Evolutionary conservation across 352 stramenopile genomes (phyloP).

Genomic region (Blastocystis sp.): DNA sequence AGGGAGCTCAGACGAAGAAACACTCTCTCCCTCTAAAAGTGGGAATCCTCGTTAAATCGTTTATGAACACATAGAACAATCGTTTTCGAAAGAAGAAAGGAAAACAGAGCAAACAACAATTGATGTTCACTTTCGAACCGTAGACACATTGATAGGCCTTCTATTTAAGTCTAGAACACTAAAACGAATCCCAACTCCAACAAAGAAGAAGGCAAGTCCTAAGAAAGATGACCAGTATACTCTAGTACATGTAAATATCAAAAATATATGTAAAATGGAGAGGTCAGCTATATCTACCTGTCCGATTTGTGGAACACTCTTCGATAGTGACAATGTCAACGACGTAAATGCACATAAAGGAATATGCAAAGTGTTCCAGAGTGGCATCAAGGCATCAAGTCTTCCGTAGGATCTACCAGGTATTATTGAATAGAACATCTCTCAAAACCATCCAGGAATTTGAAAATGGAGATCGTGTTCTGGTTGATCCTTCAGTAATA

Average conservation of each 20-base stretch:
- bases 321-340: neutral
- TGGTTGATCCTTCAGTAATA: neutral
- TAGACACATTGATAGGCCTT: no score
- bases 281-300: neutral
- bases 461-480: neutral
- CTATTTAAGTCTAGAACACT: no score
- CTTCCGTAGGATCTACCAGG: neutral
- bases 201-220: neutral
- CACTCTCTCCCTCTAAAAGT: neutral
- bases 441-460: neutral
- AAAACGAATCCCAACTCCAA: no score
- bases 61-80: no score
- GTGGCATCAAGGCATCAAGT: neutral
- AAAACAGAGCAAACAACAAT: no score
- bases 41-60: no score
- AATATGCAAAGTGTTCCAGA: neutral
- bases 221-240: neutral
- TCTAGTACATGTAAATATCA: no score
- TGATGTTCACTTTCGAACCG: no score
- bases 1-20: neutral
- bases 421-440: neutral
- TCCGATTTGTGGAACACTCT: neutral
- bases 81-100: no score
- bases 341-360: neutral
- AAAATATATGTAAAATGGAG: no score